Evolutionary conservation across 345 rosid species (phyloP).

Genomic region (Eucalyptus pauciflora): DNA sequence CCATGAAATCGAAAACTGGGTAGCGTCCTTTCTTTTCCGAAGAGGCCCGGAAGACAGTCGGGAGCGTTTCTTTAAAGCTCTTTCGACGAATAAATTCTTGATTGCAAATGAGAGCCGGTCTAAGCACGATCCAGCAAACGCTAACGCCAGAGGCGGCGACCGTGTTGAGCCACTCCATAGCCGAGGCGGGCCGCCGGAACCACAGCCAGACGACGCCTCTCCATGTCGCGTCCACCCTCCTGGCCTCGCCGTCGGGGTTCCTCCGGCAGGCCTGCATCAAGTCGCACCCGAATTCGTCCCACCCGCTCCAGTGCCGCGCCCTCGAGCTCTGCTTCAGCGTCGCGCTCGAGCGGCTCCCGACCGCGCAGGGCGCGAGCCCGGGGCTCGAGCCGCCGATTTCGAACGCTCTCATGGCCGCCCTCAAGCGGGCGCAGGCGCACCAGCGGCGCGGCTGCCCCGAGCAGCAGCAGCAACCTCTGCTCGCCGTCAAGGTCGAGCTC

Average conservation of each 20-base stretch:
- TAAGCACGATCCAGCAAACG: slow-evolving; percentile 95
- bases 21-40: too few species aligned
- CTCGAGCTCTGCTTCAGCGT: slow-evolving; percentile 98
- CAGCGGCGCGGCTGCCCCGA: slow-evolving; percentile 98
- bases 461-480: slow-evolving; percentile 92
- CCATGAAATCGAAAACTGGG: background rate
- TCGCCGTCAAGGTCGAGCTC: slow-evolving; percentile 95
- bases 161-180: slow-evolving; percentile 77
- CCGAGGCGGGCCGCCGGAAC: slow-evolving; percentile 84
- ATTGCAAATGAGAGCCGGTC: slow-evolving; percentile 82
- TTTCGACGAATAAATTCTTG: background rate
- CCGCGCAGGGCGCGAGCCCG: slow-evolving; percentile 29
- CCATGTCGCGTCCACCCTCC: slow-evolving; percentile 90
- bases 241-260: slow-evolving; percentile 71
- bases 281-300: slow-evolving; percentile 95
- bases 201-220: slow-evolving; percentile 96
- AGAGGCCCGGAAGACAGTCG: background rate
- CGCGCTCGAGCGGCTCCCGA: slow-evolving; percentile 90
- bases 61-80: background rate
- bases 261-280: slow-evolving; percentile 97
- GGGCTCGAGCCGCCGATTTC: slow-evolving; percentile 80
- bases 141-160: slow-evolving; percentile 93
- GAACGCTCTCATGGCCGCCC: slow-evolving; percentile 95
- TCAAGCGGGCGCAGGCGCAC: slow-evolving; percentile 96
- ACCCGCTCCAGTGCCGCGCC: slow-evolving; percentile 98